A percentile compares a stretch with the other conserved stretches of the same genome.
phyloP scores from a whole-genome alignment of 1,284 basidiomycete genomes.

The Ceratobasidium sp. region DNA sequence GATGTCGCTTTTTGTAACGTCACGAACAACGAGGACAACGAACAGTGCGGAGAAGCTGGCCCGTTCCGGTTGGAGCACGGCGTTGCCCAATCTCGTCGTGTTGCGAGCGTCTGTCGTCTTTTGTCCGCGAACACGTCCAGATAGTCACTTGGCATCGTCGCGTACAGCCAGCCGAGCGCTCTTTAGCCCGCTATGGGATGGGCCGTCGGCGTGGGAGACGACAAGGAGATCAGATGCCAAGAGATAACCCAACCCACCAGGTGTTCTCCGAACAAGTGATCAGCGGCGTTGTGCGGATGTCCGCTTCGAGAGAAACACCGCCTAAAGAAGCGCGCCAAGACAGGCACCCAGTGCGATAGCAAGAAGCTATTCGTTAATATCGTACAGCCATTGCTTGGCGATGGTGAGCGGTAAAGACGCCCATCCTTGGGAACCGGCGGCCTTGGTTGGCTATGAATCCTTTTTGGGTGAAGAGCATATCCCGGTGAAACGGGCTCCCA shows the following conservation, averaged over 20 bases:
- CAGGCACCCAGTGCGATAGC: no score
- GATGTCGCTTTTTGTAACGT: constrained; percentile 4
- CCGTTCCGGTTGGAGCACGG: not conserved
- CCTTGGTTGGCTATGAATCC: no score
- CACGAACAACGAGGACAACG: not conserved
- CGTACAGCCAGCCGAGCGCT: not conserved
- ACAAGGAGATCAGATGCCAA: not conserved
- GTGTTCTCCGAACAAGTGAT: not conserved
- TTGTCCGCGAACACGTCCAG: not conserved
- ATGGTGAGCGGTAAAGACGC: no score
- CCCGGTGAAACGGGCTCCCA: no score
- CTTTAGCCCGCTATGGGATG: no score
- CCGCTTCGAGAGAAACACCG: not conserved
- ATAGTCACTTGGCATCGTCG: not conserved
- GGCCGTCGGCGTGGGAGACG: not conserved
- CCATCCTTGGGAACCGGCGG: no score
- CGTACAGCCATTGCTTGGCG: no score
- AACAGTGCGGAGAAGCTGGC: not conserved
- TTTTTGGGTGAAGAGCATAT: no score
- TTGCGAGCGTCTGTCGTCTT: not conserved
- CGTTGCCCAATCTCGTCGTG: not conserved
- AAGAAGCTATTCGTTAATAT: no score
- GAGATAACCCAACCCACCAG: not conserved
- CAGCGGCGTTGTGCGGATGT: not conserved
- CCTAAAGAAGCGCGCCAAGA: constrained; percentile 6